Evolutionary conservation across 2,329 filamentous ascomycete genomes (phyloP), one percentile per base, ranked within the genome.

Genomic region (Clonostachys byssicola): DNA sequence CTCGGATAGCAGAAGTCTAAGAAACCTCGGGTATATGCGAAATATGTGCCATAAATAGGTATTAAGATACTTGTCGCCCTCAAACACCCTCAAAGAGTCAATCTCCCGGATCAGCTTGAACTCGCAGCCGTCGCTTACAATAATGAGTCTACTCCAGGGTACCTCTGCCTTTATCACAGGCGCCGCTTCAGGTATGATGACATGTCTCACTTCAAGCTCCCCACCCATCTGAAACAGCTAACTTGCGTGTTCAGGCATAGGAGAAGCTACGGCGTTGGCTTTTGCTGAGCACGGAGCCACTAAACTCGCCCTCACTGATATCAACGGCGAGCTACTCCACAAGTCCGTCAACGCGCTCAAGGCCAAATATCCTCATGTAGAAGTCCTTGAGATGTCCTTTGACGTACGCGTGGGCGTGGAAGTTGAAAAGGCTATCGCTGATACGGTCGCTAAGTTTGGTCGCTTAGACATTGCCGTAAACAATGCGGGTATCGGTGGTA

Each of bases 401-500:
- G 71, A 82, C 54, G 75, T 81, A 6, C 61, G 66, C 13, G 60
- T 70, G 34, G 63, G 70, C 42, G 55, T 51, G 2, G 64, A 70
- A 16, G 68, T 81, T 7, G 65, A 71, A n/a, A 52, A 61, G 5
- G 70, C 65, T 17, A 59, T 82, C 7, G 59, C 61, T 2, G 56
- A 66, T 42, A 66, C 66, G 1, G 70, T 70, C 3, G 56, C 62
- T 13, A 56, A 63, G 44, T 81, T 81, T 56, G 76, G 76, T 8
- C 65, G 78, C 4, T 62, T 83, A 38, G 78, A 83, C 52, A 66
- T 78, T 35, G 77, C 75, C 0, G 67, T 81, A 42, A 81, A 82
- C 54, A 75, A 77, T 40, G 78, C 78, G 2, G 79, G 78, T 3
- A 69, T 81, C 23, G 62, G 62, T 7, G 75, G 74, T 1, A 54